These are phyloP conservation scores for Ophiocordyceps australis DNA, from an alignment of 2,329 filamentous ascomycete species.

Conservation along the genomic window DNA sequence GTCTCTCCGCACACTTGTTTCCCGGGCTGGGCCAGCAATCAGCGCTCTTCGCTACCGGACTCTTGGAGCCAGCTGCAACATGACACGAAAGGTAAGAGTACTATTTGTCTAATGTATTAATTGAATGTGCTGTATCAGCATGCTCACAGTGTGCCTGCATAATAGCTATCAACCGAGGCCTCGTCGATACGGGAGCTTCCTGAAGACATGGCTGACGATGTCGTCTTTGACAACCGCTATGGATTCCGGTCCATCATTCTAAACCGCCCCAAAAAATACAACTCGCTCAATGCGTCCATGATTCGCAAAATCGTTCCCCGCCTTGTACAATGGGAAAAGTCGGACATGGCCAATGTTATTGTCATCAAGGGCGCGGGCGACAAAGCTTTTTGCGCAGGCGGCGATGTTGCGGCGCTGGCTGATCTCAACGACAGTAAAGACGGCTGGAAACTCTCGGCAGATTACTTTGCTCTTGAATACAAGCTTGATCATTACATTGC, in stretches of 20 bases:
- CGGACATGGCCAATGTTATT: constrained; percentile 80
- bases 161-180: constrained; percentile 18
- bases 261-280: constrained; percentile 82
- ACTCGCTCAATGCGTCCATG: constrained; percentile 90
- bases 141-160: constrained; percentile 2
- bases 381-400: constrained; percentile 80
- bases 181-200: constrained; percentile 33
- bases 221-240: constrained; percentile 77
- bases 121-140: constrained; percentile 40
- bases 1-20: constrained; percentile 35
- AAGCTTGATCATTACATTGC: constrained; percentile 89
- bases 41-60: constrained; percentile 21
- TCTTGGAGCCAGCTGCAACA: constrained; percentile 28
- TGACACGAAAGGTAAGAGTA: constrained; percentile 71
- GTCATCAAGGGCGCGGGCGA: constrained; percentile 80
- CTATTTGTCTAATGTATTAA: constrained; percentile 54
- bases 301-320: constrained; percentile 82
- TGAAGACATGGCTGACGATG: constrained; percentile 70
- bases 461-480: constrained; percentile 93
- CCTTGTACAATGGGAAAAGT: constrained; percentile 85
- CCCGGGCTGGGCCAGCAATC: constrained; percentile 34
- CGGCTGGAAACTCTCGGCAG: constrained; percentile 56
- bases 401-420: constrained; percentile 72
- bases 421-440: constrained; percentile 49
- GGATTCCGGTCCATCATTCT: constrained; percentile 85